Evolutionary conservation across 345 rosid genomes (phyloP).

Genomic region (Turnera subulata): DNA sequence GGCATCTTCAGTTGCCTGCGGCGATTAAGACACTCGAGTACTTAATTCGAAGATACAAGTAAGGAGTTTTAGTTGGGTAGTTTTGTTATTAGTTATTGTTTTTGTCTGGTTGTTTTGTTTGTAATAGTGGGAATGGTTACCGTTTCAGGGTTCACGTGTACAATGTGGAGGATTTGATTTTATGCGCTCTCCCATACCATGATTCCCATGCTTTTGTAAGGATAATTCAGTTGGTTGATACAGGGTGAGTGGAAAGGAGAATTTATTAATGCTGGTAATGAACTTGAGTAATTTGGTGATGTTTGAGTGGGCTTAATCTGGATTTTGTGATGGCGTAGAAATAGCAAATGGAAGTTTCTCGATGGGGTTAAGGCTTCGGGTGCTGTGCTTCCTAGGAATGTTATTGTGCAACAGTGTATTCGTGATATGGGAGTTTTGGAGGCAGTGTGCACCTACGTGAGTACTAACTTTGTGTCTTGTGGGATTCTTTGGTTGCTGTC

Average conservation of each 20-base stretch:
- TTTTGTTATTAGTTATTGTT: not conserved
- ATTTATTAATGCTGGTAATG: not conserved
- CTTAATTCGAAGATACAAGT: conserved; percentile 91
- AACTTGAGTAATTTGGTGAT: not conserved
- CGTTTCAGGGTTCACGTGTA: conserved; percentile 66
- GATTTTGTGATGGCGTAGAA: conserved; percentile 31
- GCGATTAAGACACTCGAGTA: conserved; percentile 81
- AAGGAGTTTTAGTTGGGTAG: conserved; percentile 6
- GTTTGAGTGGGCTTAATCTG: not conserved
- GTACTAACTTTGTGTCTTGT: conserved; percentile 15
- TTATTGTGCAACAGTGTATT: conserved; percentile 84
- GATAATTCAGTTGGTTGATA: conserved; percentile 65
- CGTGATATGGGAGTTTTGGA: conserved; percentile 83
- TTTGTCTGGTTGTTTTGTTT: not conserved
- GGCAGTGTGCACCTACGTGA: conserved; percentile 75
- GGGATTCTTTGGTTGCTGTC: conserved; percentile 6
- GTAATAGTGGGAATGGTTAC: not conserved
- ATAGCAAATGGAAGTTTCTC: conserved; percentile 86
- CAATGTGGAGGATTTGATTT: conserved; percentile 71
- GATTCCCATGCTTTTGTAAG: conserved; percentile 84
- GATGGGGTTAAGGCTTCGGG: conserved; percentile 82
- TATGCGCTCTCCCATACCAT: conserved; percentile 81
- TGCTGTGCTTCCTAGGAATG: conserved; percentile 79
- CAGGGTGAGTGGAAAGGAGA: conserved; percentile 46
- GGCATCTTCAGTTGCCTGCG: conserved; percentile 58